These are phyloP conservation scores for Porphyra umbilicalis DNA, from an alignment of 31 red algal species.

Conservation along the genomic window DNA sequence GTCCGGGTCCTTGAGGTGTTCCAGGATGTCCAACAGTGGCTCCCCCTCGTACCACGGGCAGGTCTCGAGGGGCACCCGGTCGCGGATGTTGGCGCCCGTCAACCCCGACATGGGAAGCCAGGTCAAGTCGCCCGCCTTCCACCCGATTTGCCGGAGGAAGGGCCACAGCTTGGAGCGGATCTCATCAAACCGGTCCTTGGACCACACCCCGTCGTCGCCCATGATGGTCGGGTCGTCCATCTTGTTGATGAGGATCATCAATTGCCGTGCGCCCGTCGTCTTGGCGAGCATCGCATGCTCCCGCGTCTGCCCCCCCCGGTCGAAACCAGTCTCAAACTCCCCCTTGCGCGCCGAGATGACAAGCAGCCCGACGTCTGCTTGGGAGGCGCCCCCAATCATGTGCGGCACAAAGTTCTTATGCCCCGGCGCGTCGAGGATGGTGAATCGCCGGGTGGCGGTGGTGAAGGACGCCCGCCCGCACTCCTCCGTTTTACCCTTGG, in stretches of 20 bases:
- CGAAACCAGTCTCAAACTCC: constrained; percentile 99
- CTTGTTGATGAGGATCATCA: constrained; percentile 90
- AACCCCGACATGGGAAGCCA: constrained; percentile 90
- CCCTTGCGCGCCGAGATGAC: constrained; percentile 98
- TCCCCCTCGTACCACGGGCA: constrained; percentile 85
- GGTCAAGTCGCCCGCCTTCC: constrained; percentile 62
- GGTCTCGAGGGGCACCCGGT: constrained; percentile 11
- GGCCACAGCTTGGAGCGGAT: constrained; percentile 69
- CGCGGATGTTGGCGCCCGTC: constrained; percentile 75
- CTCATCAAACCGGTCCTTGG: constrained; percentile 73
- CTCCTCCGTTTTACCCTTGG: constrained; percentile 97
- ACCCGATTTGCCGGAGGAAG: constrained; percentile 79
- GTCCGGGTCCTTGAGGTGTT: constrained; percentile 66
- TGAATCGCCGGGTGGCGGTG: constrained; percentile 75
- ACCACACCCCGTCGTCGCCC: constrained; percentile 62
- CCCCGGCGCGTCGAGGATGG: constrained; percentile 92
- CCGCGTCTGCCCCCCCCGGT: constrained; percentile 91
- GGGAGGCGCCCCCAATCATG: constrained; percentile 92
- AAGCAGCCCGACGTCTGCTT: constrained; percentile 94
- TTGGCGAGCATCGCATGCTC: constrained; percentile 99
- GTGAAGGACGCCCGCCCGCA: constrained; percentile 86
- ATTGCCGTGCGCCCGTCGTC: constrained; percentile 78
- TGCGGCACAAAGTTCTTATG: constrained; percentile 98
- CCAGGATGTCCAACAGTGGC: constrained; percentile 67
- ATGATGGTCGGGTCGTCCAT: constrained; percentile 85